Conservation (phyloP, 352 stramenopile species). For the Pythium aquatile region DNA sequence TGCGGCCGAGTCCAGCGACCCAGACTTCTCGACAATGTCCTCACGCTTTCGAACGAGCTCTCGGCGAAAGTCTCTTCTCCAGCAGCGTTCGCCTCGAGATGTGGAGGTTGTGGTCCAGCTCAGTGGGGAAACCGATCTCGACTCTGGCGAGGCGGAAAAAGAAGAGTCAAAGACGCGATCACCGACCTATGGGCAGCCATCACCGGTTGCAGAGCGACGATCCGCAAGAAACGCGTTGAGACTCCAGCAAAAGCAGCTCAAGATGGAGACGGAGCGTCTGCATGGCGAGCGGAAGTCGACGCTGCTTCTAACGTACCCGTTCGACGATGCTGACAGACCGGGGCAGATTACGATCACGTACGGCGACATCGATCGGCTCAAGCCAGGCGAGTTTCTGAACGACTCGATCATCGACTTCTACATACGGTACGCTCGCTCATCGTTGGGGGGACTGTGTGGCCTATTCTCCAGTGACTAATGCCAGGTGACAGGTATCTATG, state of each 20-base stretch:
- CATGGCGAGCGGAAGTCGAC: constrained; percentile 19
- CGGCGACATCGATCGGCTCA: constrained; percentile 85
- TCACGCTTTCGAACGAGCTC: constrained; percentile 25
- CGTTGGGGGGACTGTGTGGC: not conserved
- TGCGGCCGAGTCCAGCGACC: constrained; percentile 12
- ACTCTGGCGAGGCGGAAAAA: not conserved
- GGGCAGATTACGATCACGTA: constrained; percentile 75
- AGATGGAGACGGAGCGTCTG: constrained; percentile 18
- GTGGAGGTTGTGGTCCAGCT: constrained; percentile 27
- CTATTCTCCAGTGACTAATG: not conserved
- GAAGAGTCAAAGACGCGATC: not conserved
- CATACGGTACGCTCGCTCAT: constrained; percentile 53
- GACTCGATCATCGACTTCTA: constrained; percentile 94
- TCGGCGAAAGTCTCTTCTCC: constrained; percentile 19
- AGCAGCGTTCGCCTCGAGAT: constrained; percentile 17
- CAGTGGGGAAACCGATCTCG: constrained; percentile 11
- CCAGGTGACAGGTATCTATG: constrained; percentile 50
- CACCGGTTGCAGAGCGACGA: constrained; percentile 7
- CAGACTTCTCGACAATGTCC: constrained; percentile 19
- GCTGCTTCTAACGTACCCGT: constrained; percentile 60
- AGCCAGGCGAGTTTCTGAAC: constrained; percentile 92
- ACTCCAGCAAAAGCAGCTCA: constrained; percentile 16
- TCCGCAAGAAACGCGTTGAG: constrained; percentile 13
- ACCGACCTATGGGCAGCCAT: no score
- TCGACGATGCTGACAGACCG: constrained; percentile 41